Evolutionary conservation across 2,329 filamentous ascomycete species (phyloP), one percentile per base, ranked within the genome.

Genomic region (Onygenales sp.): DNA sequence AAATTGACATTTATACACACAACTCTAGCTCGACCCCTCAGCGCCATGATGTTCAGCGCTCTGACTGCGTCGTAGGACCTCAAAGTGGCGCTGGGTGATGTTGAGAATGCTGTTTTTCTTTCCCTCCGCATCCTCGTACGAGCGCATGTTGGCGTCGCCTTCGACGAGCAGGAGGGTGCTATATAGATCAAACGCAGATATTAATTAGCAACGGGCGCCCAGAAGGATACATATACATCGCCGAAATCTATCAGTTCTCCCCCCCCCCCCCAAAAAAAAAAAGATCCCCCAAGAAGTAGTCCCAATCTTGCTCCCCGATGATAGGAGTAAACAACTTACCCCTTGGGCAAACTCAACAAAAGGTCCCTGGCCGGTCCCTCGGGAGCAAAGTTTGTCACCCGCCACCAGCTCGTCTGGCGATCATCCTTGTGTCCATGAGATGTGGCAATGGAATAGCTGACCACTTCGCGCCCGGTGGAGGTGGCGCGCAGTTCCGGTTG

Each of bases 121-220:
- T 68, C 88, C 88, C 46, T 93, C 86, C 54, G 75, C 68, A 61
- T 86, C 84, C 60, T 86, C 80, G 67, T 82, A 92, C 44, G 70
- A 75, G 61, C 73, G 78, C 74, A 92, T 83, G 60, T 74, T 75
- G 57, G 85, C 86, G 57, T 96, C 89, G 44, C 87, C 91, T 70
- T 97, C 92, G 49, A 97, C 76, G 65, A 82, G 89, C 58, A 98
- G 78, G 50, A 89, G 75, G 11, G 89, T 80, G 56, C 91, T 95
- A 62, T 51, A 33, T n/a, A 14, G 2, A 32, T 43, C 11, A 43
- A 9, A 35, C 35, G 9, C 32, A 21, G 49, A 33, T 51, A 51
- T 13, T 39, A 11, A 43, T 3, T n/a, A 17, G 2, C 10, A 9
- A 14, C 4, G 17, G 17, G 17, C 14, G 6, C 27, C 36, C 36